Percentiles rank a stretch among this genome's conserved stretches.
These are phyloP conservation scores for Acacia confusa DNA, from an alignment of 306 rosid species.

Conservation along the genomic window DNA sequence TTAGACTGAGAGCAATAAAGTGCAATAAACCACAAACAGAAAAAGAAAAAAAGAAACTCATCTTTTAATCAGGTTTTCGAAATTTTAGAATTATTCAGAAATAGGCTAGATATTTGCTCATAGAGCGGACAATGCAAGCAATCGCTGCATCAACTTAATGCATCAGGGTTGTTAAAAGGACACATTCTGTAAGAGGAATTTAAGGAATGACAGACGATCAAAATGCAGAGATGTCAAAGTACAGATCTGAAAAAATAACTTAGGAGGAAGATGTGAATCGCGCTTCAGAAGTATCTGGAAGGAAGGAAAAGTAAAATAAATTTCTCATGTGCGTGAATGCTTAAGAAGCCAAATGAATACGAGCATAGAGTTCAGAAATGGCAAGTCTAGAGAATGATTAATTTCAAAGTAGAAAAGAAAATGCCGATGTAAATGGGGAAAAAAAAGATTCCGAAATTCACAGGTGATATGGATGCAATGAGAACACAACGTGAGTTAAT, in stretches of 20 bases:
- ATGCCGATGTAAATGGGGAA: background rate
- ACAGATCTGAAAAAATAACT: background rate
- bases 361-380: background rate
- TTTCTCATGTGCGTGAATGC: background rate
- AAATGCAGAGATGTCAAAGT: background rate
- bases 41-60: background rate
- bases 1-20: background rate
- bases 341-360: background rate
- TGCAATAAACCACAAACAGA: background rate
- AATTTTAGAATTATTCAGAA: background rate
- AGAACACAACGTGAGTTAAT: background rate
- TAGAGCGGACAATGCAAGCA: background rate
- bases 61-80: background rate
- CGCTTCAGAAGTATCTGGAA: background rate
- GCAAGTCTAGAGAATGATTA: background rate
- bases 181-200: background rate
- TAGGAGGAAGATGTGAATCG: background rate
- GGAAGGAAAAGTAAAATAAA: background rate
- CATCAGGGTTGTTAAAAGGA: background rate
- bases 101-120: background rate
- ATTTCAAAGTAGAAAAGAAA: background rate
- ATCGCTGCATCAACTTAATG: background rate
- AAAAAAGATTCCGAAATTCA: background rate
- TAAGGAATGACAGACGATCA: background rate
- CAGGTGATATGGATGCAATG: background rate